phyloP scores from a whole-genome alignment of 202 grass and related monocot species.

The Eragrostis tef region DNA sequence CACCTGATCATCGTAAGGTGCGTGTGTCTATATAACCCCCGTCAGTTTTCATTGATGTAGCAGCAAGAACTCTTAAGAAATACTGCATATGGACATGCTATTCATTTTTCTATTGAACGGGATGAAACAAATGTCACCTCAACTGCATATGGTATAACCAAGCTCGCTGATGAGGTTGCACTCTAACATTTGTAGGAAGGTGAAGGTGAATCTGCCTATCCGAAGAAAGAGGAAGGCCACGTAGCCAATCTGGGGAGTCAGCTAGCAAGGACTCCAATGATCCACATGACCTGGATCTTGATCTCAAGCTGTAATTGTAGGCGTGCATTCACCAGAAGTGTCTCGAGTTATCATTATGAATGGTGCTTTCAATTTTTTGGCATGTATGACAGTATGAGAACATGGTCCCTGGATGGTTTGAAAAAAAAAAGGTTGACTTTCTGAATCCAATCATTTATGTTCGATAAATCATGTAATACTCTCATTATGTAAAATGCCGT shows the following conservation, averaged over 20 bases:
- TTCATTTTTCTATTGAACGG: not conserved
- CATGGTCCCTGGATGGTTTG: not conserved
- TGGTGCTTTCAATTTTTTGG: not conserved
- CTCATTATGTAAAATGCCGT: not conserved
- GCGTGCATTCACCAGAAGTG: not conserved
- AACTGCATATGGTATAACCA: not conserved
- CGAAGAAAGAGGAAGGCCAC: not conserved
- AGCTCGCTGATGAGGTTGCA: not conserved
- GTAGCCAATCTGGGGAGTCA: not conserved
- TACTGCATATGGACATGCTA: not conserved
- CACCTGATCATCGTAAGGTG: not conserved
- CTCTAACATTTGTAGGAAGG: conserved; percentile 2
- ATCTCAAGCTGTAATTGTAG: conserved; percentile 25
- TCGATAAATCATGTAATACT: not conserved
- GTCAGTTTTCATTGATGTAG: not conserved
- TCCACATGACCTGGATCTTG: not conserved
- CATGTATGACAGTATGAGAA: not conserved
- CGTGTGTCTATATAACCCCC: not conserved
- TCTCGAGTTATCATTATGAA: not conserved
- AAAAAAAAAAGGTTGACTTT: not conserved
- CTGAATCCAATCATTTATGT: not conserved
- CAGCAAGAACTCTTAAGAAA: not conserved
- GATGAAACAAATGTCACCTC: not conserved
- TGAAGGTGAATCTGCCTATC: not conserved
- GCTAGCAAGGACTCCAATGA: not conserved